These are phyloP conservation scores for Leccinum pachyderme DNA, from an alignment of 1,284 basidiomycete species.

Conservation along the genomic window DNA sequence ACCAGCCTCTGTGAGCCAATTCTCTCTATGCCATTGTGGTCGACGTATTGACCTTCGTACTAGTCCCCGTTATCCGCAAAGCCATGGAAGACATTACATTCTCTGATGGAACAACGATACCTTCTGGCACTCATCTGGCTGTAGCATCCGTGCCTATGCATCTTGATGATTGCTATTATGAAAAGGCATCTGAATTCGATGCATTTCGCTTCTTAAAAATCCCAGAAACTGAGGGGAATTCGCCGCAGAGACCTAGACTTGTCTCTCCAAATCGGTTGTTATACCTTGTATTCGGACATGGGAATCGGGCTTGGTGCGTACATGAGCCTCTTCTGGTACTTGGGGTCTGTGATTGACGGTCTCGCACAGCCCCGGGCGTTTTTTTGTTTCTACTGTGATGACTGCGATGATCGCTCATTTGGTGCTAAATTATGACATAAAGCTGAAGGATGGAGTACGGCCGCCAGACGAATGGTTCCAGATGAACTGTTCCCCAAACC, in stretches of 20 bases:
- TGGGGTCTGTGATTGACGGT: slow-evolving; percentile 2
- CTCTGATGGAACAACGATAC: slow-evolving; percentile 43
- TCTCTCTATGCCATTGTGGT: background rate
- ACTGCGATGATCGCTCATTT: slow-evolving; percentile 38
- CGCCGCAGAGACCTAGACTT: slow-evolving; percentile 23
- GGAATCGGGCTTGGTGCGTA: slow-evolving; percentile 43
- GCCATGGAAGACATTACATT: slow-evolving; percentile 40
- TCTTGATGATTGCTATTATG: slow-evolving; percentile 35
- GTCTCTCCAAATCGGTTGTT: slow-evolving; percentile 31
- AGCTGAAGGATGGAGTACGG: slow-evolving; percentile 34
- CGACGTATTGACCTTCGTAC: slow-evolving; percentile 7
- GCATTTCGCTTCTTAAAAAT: slow-evolving; percentile 38
- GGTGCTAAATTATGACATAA: slow-evolving; percentile 38
- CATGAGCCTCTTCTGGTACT: background rate
- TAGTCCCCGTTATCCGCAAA: slow-evolving; percentile 37
- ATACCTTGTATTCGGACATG: slow-evolving; percentile 43
- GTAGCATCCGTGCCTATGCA: slow-evolving; percentile 36
- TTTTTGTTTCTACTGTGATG: slow-evolving; percentile 37
- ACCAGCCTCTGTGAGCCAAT: slow-evolving; percentile 30
- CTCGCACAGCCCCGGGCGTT: slow-evolving; percentile 36
- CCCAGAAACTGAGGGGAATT: slow-evolving; percentile 18
- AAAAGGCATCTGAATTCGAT: slow-evolving; percentile 34
- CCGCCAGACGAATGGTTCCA: slow-evolving; percentile 39
- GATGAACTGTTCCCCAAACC: slow-evolving; percentile 34
- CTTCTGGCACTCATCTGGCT: slow-evolving; percentile 37